Evolutionary conservation across 2,329 filamentous ascomycete genomes (phyloP).

Genomic region (Sporothrix brasiliensis): DNA sequence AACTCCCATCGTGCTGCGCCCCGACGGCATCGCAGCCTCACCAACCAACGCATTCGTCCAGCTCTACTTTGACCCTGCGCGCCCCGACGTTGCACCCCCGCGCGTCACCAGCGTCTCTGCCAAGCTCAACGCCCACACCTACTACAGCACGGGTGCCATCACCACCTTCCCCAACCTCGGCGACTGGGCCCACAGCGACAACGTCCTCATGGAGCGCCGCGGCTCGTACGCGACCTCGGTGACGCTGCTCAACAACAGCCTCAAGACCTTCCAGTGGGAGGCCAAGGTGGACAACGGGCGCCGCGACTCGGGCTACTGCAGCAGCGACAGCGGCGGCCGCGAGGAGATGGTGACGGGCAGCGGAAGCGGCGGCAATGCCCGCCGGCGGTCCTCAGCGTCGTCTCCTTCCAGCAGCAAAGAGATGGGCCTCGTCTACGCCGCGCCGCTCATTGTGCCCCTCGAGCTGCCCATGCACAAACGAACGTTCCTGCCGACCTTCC

Average conservation of each 20-base stretch:
- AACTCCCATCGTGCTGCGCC: slow-evolving; percentile 53
- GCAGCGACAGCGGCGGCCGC: slow-evolving; percentile 38
- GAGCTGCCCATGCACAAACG: slow-evolving; percentile 52
- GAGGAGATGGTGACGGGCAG: slow-evolving; percentile 1
- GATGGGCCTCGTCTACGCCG: slow-evolving; percentile 46
- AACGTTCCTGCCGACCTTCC: slow-evolving; percentile 60
- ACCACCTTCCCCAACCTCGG: slow-evolving; percentile 55
- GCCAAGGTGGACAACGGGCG: slow-evolving; percentile 43
- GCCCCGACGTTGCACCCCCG: slow-evolving; percentile 50
- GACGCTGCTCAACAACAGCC: slow-evolving; percentile 45
- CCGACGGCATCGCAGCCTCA: slow-evolving; percentile 52
- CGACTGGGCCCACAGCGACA: slow-evolving; percentile 43
- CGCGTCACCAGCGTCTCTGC: slow-evolving; percentile 53
- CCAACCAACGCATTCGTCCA: slow-evolving; percentile 50
- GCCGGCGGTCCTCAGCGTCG: slow-evolving; percentile 12
- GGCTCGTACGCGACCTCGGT: slow-evolving; percentile 53
- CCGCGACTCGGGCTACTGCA: slow-evolving; percentile 59
- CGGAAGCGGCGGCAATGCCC: not conserved
- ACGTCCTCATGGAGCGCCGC: slow-evolving; percentile 47
- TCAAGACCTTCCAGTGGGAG: slow-evolving; percentile 48
- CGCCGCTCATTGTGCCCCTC: slow-evolving; percentile 54
- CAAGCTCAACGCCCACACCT: slow-evolving; percentile 58
- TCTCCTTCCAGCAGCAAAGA: not conserved
- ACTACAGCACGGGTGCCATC: slow-evolving; percentile 54
- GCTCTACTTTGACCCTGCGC: slow-evolving; percentile 53